Conservation (phyloP, 2,329 filamentous ascomycete genomes). For the Helminthosporium solani region DNA sequence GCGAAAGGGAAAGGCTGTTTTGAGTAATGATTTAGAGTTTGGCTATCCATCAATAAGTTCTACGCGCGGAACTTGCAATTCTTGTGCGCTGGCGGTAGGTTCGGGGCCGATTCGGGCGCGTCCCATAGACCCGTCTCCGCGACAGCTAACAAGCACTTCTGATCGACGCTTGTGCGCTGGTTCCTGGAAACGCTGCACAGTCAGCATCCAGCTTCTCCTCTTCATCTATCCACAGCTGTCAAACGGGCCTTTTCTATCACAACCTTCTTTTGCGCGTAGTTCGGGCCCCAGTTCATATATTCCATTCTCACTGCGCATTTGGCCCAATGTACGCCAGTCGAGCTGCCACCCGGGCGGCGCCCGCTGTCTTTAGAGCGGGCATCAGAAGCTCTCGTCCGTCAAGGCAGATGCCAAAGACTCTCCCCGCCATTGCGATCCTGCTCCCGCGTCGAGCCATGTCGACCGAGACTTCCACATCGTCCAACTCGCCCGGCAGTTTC, state of each 20-base stretch:
- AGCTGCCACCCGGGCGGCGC: conserved; percentile 48
- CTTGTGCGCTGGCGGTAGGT: too few relatives aligned
- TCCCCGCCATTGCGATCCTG: conserved; percentile 60
- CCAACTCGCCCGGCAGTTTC: conserved; percentile 52
- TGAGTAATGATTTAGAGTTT: too few relatives aligned
- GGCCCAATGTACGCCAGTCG: conserved; percentile 50
- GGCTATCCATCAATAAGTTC: too few relatives aligned
- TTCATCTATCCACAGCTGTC: conserved; percentile 9
- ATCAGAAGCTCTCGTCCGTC: conserved; percentile 45
- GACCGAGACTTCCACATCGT: conserved; percentile 58
- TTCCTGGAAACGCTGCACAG: conserved; percentile 15
- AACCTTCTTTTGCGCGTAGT: conserved; percentile 3
- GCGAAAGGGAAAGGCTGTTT: too few relatives aligned
- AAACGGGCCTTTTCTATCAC: conserved; percentile 8
- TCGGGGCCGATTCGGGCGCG: too few relatives aligned
- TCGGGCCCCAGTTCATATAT: conserved; percentile 6
- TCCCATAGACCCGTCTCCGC: conserved; percentile 1
- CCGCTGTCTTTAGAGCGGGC: conserved; percentile 49
- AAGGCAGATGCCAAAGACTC: conserved; percentile 49
- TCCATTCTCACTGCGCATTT: conserved; percentile 21
- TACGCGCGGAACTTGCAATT: too few relatives aligned
- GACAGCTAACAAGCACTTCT: conserved; percentile 20
- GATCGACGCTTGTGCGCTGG: conserved; percentile 14
- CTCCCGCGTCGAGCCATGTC: conserved; percentile 55
- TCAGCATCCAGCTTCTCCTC: conserved; percentile 18